Evolutionary conservation across 331 rosid genomes (phyloP).

Genomic region (Pyrus hybrid): DNA sequence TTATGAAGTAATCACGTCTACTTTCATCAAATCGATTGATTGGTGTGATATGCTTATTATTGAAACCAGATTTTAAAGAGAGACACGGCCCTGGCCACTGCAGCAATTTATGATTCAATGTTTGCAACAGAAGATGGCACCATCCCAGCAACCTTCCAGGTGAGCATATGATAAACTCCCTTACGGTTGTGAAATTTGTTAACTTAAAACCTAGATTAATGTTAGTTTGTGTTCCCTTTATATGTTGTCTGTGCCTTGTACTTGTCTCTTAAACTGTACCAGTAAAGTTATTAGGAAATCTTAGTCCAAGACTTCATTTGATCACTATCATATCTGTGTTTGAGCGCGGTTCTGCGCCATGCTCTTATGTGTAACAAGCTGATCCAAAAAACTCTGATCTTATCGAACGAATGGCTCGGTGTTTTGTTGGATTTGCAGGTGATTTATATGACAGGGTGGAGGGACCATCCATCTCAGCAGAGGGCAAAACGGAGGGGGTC

Average conservation of each 20-base stretch:
- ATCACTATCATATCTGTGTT: background rate
- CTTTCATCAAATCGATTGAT: background rate
- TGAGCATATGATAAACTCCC: slow-evolving; percentile 13
- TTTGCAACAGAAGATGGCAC: slow-evolving; percentile 90
- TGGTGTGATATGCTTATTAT: background rate
- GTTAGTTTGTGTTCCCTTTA: background rate
- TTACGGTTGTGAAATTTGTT: background rate
- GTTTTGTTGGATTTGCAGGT: slow-evolving; percentile 41
- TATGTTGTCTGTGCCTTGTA: background rate
- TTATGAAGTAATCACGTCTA: too few relatives aligned
- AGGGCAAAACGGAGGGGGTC: slow-evolving; percentile 77
- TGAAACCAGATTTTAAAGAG: slow-evolving; percentile 61
- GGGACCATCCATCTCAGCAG: slow-evolving; percentile 81
- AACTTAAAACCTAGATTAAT: background rate
- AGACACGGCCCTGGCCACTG: slow-evolving; percentile 91
- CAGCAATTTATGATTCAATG: slow-evolving; percentile 93
- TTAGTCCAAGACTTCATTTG: background rate
- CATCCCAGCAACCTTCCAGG: slow-evolving; percentile 97
- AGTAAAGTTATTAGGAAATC: background rate
- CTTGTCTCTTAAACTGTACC: background rate
- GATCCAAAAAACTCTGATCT: background rate
- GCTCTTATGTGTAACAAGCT: background rate
- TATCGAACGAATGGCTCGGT: background rate
- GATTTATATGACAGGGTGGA: slow-evolving; percentile 98
- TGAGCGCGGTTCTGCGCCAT: background rate